Base-by-base conservation (phyloP, 257 asterid genomes). In the Nicotiana noctiflora region DNA sequence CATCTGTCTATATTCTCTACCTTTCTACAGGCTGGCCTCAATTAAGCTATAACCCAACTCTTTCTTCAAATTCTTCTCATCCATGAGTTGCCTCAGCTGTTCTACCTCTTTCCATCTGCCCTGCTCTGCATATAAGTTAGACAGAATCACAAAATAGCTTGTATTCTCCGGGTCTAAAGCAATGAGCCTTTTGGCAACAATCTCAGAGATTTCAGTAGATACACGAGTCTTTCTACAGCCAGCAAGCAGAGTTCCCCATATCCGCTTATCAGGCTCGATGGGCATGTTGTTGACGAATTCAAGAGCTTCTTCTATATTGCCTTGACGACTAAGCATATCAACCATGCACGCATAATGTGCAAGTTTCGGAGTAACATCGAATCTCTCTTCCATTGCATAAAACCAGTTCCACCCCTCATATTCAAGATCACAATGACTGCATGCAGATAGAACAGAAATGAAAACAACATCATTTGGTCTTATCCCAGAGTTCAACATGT, bases 341-440 rank as follows among this genome's bases (percentile, higher is more conserved):
- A 91, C 97, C 93, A 94, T 91, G 86, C 95, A 94, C 25, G 97
- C 97, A 88, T 91, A 91, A 76, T 92, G 97, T 34, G 93, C 92
- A 79, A 91, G 89, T 44, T 87, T 87, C 61, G 93, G 97, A 67
- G 86, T 76, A 59, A 94, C 83, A 63, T 88, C 85, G 63, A 86
- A 94, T 52, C 5, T 77, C 8, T 76, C 82, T 85, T 90, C 90
- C 96, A 94, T 94, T 9, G 88, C 87, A 74, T 79, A 81, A 84
- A 92, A 94, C 95, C 92, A 92, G 65, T 81, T 88, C 97, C 98
- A 94, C 40, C 91, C 97, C 86, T 94, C 97, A 17, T 91, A 94
- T 74, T 94, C 97, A 25, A 94, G 89, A 75, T 94, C 95, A 78
- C 97, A 90, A 70, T 92, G 98, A 78, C 98, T 91, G 74, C 97